phyloP scores from a whole-genome alignment of 2,329 filamentous ascomycete genomes.

The Fusarium xylarioides region DNA sequence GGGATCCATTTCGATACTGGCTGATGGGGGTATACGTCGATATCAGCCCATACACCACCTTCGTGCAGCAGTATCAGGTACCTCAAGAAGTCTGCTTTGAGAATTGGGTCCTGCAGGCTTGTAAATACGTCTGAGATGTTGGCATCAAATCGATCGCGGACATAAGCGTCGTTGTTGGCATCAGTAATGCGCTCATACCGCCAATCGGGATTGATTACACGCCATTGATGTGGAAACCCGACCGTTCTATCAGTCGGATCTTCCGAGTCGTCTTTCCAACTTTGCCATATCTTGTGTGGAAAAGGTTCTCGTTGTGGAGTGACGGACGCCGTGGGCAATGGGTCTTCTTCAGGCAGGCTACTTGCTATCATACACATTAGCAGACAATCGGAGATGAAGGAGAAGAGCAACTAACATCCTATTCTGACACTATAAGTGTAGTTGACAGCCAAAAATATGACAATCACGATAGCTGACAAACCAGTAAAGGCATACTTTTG shows the following conservation, averaged over 20 bases:
- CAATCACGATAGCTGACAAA: too few relatives aligned
- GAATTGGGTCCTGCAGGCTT: slow-evolving; percentile 58
- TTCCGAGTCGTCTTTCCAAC: slow-evolving; percentile 44
- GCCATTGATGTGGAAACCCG: slow-evolving; percentile 43
- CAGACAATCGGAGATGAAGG: background rate
- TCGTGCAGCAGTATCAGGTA: slow-evolving; percentile 71
- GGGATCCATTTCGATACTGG: slow-evolving; percentile 75
- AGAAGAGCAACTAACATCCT: background rate
- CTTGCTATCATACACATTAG: slow-evolving; percentile 9
- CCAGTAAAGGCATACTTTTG: too few relatives aligned
- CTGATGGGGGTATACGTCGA: slow-evolving; percentile 73
- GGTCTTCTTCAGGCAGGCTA: background rate
- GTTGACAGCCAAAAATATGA: slow-evolving; percentile 5
- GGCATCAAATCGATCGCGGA: slow-evolving; percentile 72
- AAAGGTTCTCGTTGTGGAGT: slow-evolving; percentile 6
- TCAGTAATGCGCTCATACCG: slow-evolving; percentile 45
- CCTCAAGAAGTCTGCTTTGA: slow-evolving; percentile 69
- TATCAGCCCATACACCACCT: slow-evolving; percentile 76
- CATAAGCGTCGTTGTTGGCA: slow-evolving; percentile 49
- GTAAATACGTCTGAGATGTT: slow-evolving; percentile 61
- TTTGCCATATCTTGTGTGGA: slow-evolving; percentile 46
- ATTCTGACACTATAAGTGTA: slow-evolving; percentile 15
- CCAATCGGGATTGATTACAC: slow-evolving; percentile 38
- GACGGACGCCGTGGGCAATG: background rate
- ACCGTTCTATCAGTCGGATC: slow-evolving; percentile 41